phyloP scores from a whole-genome alignment of 2,329 filamentous ascomycete genomes.

The Pseudonectria foliicola region DNA sequence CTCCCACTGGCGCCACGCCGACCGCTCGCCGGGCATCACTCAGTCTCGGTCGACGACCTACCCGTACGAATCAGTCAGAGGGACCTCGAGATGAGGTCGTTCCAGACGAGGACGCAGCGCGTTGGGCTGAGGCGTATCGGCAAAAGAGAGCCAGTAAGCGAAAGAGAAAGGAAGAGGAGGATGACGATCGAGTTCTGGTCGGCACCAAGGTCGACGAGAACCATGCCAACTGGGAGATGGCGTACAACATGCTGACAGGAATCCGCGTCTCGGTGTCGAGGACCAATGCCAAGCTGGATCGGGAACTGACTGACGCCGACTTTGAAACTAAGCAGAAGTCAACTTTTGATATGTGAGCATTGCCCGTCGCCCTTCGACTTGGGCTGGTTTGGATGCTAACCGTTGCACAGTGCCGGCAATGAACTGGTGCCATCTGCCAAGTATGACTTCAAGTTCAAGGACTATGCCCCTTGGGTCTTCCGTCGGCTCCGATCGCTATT shows the following conservation, averaged over 20 bases:
- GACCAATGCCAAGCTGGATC: slow-evolving; percentile 93
- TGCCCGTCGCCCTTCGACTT: background rate
- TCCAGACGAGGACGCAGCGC: slow-evolving; percentile 81
- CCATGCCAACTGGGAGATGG: slow-evolving; percentile 94
- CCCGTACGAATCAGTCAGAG: slow-evolving; percentile 80
- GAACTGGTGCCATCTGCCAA: slow-evolving; percentile 96
- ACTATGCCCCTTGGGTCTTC: slow-evolving; percentile 99
- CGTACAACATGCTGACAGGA: slow-evolving; percentile 99
- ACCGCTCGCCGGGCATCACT: slow-evolving; percentile 72
- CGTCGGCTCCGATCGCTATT: slow-evolving; percentile 83
- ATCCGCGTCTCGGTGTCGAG: slow-evolving; percentile 95
- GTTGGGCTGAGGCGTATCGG: slow-evolving; percentile 88
- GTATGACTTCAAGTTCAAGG: slow-evolving; percentile 99
- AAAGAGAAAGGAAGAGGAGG: slow-evolving; percentile 74
- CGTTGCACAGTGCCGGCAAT: slow-evolving; percentile 69
- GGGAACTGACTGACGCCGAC: slow-evolving; percentile 81
- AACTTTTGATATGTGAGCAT: slow-evolving; percentile 88
- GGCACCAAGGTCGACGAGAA: slow-evolving; percentile 97
- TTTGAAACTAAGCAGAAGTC: slow-evolving; percentile 95
- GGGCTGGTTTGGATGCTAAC: slow-evolving; percentile 7
- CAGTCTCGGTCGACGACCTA: slow-evolving; percentile 70
- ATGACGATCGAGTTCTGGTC: slow-evolving; percentile 90
- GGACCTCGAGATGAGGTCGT: slow-evolving; percentile 73
- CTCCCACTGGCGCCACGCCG: slow-evolving; percentile 52
- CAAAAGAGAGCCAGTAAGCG: slow-evolving; percentile 87